These are phyloP conservation scores for Conidiobolus incongruus DNA, from an alignment of 371 early-diverging fungal genomes.

Conservation along the genomic window DNA sequence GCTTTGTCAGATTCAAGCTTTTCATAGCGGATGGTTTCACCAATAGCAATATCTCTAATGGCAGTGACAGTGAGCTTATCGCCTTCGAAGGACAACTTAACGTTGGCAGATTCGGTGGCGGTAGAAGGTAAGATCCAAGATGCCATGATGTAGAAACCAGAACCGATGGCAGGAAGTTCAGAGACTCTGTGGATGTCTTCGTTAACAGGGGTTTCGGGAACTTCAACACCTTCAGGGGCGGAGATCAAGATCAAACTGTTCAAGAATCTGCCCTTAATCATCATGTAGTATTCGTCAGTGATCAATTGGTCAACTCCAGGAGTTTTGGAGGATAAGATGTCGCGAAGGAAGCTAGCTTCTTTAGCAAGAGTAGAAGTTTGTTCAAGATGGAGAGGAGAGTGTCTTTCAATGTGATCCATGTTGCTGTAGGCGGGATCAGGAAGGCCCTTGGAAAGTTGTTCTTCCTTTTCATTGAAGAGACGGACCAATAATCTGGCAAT, in stretches of 20 bases:
- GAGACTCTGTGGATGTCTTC: conserved; percentile 14
- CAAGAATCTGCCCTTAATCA: conserved; percentile 53
- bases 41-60: conserved; percentile 32
- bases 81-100: conserved; percentile 25
- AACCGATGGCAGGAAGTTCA: conserved; percentile 24
- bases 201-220: conserved; percentile 8
- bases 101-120: conserved; percentile 37
- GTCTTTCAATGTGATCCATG: conserved; percentile 66
- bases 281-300: conserved; percentile 51
- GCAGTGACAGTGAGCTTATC: conserved; percentile 33
- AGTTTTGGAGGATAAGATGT: conserved; percentile 33
- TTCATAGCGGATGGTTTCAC: conserved; percentile 32
- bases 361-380: conserved; percentile 20
- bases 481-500: conserved; percentile 48
- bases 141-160: conserved; percentile 46
- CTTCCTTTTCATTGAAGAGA: conserved; percentile 48
- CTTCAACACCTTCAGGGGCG: conserved; percentile 7
- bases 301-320: conserved; percentile 65
- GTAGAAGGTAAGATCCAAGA: conserved; percentile 42
- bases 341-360: conserved; percentile 28
- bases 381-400: conserved; percentile 28
- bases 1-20: conserved; percentile 3
- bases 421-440: conserved; percentile 27
- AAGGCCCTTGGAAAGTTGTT: conserved; percentile 18
- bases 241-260: conserved; percentile 50